Percentiles rank a stretch among this genome's conserved stretches.
phyloP scores from a whole-genome alignment of 2,329 filamentous ascomycete species.

The Hymenoscyphus fraxineus region DNA sequence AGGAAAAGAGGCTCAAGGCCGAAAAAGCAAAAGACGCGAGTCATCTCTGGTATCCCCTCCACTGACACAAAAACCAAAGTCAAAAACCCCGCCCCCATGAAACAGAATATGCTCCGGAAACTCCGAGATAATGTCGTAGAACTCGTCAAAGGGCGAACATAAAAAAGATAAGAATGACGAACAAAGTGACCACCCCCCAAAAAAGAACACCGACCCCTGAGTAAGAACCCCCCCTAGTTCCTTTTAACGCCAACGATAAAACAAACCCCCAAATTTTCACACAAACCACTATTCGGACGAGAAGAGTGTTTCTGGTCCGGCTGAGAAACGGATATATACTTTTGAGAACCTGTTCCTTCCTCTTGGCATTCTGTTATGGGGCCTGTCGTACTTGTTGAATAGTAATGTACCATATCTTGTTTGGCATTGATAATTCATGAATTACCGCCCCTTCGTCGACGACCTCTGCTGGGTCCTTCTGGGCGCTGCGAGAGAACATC shows the following conservation, averaged over 20 bases:
- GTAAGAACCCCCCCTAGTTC: neutral
- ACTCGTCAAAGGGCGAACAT: neutral
- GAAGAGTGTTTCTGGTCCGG: neutral
- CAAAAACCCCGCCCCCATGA: neutral
- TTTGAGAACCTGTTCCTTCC: neutral
- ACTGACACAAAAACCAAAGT: neutral
- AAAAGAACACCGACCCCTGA: neutral
- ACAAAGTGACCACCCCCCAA: neutral
- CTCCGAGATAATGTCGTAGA: neutral
- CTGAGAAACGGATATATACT: constrained; percentile 2
- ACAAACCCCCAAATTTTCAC: neutral
- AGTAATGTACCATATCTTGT: neutral
- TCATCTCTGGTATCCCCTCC: constrained; percentile 4
- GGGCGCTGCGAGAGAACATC: constrained; percentile 82
- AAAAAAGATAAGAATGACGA: neutral
- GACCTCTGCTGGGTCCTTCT: constrained; percentile 77
- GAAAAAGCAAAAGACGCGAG: neutral
- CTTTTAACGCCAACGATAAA: neutral
- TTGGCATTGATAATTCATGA: constrained; percentile 6
- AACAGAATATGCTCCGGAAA: neutral
- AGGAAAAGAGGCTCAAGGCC: too few species aligned
- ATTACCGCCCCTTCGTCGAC: constrained; percentile 35
- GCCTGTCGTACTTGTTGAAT: neutral
- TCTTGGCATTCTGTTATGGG: neutral
- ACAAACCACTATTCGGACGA: neutral